A percentile compares a stretch with the other conserved stretches of the same genome.
These are phyloP conservation scores for Fimicolochytrium jonesii DNA, from an alignment of 192 early-diverging fungal species.

Conservation along the genomic window DNA sequence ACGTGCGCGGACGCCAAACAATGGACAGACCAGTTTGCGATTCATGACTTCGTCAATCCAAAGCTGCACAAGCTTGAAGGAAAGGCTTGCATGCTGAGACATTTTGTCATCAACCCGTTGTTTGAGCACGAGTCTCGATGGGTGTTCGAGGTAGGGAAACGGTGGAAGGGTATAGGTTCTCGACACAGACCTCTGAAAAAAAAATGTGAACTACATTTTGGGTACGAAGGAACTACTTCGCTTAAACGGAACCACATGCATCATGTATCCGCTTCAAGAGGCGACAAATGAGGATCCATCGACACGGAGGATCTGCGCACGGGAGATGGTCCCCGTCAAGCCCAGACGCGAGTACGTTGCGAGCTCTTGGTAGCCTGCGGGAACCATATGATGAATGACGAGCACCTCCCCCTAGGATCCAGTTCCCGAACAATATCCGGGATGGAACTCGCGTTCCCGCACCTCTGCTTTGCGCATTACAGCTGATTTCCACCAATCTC, in stretches of 20 bases:
- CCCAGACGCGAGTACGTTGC: slow-evolving; percentile 33
- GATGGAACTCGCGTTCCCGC: slow-evolving; percentile 35
- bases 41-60: slow-evolving; percentile 37
- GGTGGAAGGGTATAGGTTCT: background rate
- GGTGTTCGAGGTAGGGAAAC: slow-evolving; percentile 34
- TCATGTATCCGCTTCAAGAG: slow-evolving; percentile 34
- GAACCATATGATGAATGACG: background rate
- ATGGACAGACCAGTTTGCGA: slow-evolving; percentile 47
- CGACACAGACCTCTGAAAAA: background rate
- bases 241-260: slow-evolving; percentile 26
- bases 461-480: slow-evolving; percentile 33
- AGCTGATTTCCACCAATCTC: slow-evolving; percentile 35
- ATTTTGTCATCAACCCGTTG: slow-evolving; percentile 44
- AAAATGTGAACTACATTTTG: slow-evolving; percentile 3
- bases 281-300: slow-evolving; percentile 22
- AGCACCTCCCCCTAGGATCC: slow-evolving; percentile 30
- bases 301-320: slow-evolving; percentile 19
- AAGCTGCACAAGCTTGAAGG: slow-evolving; percentile 12
- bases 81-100: slow-evolving; percentile 24
- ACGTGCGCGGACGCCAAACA: slow-evolving; percentile 19
- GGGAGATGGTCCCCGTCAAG: slow-evolving; percentile 43
- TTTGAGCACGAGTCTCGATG: slow-evolving; percentile 41
- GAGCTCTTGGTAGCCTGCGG: background rate
- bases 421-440: slow-evolving; percentile 41
- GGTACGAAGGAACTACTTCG: slow-evolving; percentile 42